phyloP scores from a whole-genome alignment of 176 grass and related monocot genomes.

The Luzula sylvatica region DNA sequence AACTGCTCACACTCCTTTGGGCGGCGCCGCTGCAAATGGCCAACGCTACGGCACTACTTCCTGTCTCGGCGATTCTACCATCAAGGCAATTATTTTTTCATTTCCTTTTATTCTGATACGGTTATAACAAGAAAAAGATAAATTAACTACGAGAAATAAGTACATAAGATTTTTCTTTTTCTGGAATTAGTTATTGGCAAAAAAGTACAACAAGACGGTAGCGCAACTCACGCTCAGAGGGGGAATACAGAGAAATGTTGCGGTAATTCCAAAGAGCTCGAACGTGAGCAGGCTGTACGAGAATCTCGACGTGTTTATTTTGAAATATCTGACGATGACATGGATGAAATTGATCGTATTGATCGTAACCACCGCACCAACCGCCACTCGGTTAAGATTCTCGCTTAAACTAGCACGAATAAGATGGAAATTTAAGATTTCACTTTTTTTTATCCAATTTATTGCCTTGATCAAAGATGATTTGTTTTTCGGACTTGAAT shows the following conservation, averaged over 20 bases:
- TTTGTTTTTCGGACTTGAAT: too few species aligned
- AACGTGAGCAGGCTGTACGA: constrained; percentile 49
- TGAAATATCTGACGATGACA: constrained; percentile 44
- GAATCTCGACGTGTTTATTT: constrained; percentile 55
- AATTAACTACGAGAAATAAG: not conserved
- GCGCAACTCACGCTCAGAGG: constrained; percentile 47
- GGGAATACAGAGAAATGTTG: constrained; percentile 68
- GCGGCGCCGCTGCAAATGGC: constrained; percentile 51
- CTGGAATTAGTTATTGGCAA: constrained; percentile 32
- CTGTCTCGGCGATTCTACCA: constrained; percentile 60
- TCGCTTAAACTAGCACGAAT: too few species aligned
- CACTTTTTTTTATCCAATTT: too few species aligned
- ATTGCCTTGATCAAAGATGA: too few species aligned
- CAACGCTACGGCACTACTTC: constrained; percentile 56
- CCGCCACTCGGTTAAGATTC: constrained; percentile 10
- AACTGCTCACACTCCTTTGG: constrained; percentile 56
- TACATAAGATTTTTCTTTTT: not conserved
- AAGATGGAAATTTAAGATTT: too few species aligned
- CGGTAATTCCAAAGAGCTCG: constrained; percentile 70
- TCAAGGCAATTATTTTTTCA: constrained; percentile 30
- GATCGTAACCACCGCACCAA: constrained; percentile 40
- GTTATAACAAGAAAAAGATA: too few species aligned
- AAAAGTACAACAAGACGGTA: constrained; percentile 52
- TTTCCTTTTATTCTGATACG: too few species aligned
- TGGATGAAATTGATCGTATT: constrained; percentile 55